These are phyloP conservation scores for Plantago elongata DNA, from an alignment of 257 asterid species.

Conservation along the genomic window DNA sequence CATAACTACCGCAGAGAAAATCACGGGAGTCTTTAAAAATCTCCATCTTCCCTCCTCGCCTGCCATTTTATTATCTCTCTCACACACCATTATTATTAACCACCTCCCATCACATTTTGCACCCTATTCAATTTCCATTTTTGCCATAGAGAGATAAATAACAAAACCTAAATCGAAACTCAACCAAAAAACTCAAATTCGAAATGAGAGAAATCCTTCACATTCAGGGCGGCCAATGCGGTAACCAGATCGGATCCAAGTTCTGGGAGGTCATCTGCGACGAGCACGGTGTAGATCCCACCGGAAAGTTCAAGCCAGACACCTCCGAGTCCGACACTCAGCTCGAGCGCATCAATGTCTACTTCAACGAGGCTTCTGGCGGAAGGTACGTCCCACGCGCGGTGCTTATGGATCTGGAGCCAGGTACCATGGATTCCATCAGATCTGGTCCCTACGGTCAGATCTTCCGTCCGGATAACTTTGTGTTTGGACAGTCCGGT, in stretches of 20 bases:
- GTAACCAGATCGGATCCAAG: slow-evolving; percentile 66
- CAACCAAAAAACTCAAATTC: not conserved
- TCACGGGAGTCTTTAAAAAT: slow-evolving; percentile 23
- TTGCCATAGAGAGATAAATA: not conserved
- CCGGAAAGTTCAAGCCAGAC: slow-evolving; percentile 49
- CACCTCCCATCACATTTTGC: slow-evolving; percentile 7
- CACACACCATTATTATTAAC: slow-evolving; percentile 12
- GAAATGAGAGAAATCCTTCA: slow-evolving; percentile 61
- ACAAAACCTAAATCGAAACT: not conserved
- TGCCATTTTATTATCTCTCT: slow-evolving; percentile 4
- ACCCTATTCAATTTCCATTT: no score
- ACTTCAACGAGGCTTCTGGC: slow-evolving; percentile 58
- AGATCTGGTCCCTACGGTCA: slow-evolving; percentile 55
- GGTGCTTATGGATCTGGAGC: slow-evolving; percentile 66
- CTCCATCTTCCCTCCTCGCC: slow-evolving; percentile 10
- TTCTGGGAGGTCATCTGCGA: slow-evolving; percentile 67
- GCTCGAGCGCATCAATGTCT: slow-evolving; percentile 55
- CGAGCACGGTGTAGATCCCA: slow-evolving; percentile 54
- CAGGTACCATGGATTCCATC: slow-evolving; percentile 64
- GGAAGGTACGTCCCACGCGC: slow-evolving; percentile 66
- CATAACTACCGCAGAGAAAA: slow-evolving; percentile 8
- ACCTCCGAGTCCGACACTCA: slow-evolving; percentile 34
- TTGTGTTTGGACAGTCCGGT: slow-evolving; percentile 58
- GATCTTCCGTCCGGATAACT: slow-evolving; percentile 62
- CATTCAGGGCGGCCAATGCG: slow-evolving; percentile 66